Evolutionary conservation across 306 rosid species (phyloP).

Genomic region (Lathyrus aphaca): DNA sequence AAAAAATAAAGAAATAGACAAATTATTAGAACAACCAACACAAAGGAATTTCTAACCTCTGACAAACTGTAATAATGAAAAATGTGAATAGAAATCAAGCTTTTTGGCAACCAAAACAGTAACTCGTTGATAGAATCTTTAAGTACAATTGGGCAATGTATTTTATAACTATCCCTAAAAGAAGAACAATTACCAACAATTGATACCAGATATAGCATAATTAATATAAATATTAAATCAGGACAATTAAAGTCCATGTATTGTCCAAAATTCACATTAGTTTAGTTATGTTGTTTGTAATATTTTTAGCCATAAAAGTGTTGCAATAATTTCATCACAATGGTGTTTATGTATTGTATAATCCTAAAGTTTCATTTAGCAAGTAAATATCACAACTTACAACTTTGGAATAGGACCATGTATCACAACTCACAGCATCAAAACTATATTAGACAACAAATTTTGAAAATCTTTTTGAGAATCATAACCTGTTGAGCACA

Average conservation of each 20-base stretch:
- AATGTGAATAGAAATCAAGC: constrained; percentile 73
- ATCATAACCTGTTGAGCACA: too few relatives aligned
- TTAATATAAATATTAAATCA: neutral
- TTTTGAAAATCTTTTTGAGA: too few relatives aligned
- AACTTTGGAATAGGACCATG: neutral
- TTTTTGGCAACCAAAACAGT: constrained; percentile 73
- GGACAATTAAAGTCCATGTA: constrained; percentile 27
- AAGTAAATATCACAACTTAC: too few relatives aligned
- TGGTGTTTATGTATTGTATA: neutral
- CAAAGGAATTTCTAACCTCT: constrained; percentile 64
- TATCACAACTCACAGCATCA: too few relatives aligned
- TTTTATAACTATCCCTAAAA: constrained; percentile 83
- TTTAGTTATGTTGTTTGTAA: constrained; percentile 2
- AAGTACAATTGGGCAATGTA: constrained; percentile 71
- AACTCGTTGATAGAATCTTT: constrained; percentile 81
- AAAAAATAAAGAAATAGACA: neutral
- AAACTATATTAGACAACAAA: too few relatives aligned
- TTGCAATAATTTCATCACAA: constrained; percentile 13
- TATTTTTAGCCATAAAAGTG: constrained; percentile 5
- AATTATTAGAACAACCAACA: constrained; percentile 6
- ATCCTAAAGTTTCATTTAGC: too few relatives aligned
- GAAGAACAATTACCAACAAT: constrained; percentile 7
- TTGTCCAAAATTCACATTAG: constrained; percentile 17
- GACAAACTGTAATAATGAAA: constrained; percentile 69
- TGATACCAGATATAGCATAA: constrained; percentile 6